Conservation (phyloP, 2,329 filamentous ascomycete genomes). For the Colletotrichum sp. region DNA sequence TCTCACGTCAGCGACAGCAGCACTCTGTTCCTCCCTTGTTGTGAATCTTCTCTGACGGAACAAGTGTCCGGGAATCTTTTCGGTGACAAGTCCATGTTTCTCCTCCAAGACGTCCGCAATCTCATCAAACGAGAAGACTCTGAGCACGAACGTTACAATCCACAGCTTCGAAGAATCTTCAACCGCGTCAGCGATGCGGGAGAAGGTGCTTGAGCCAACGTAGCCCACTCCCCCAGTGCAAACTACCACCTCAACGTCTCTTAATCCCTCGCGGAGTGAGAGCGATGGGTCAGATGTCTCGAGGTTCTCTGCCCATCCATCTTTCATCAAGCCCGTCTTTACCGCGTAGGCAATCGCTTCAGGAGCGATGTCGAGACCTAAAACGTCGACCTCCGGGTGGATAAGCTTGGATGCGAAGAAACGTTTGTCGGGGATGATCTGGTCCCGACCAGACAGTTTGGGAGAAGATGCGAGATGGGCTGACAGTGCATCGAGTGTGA, state of each 20-base stretch:
- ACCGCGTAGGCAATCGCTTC: neutral
- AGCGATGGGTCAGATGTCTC: neutral
- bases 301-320: neutral
- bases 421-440: neutral
- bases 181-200: neutral
- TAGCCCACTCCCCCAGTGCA: constrained; percentile 11
- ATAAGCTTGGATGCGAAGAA: neutral
- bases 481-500: neutral
- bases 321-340: neutral
- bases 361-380: neutral
- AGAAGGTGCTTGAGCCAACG: neutral
- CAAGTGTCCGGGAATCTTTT: neutral
- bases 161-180: neutral
- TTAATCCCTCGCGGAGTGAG: neutral
- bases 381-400: neutral
- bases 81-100: neutral
- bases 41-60: constrained; percentile 1
- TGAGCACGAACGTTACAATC: constrained; percentile 2
- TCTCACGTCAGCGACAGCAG: neutral
- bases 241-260: neutral
- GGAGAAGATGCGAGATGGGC: neutral
- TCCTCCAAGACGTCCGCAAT: neutral
- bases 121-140: constrained; percentile 4
- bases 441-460: neutral
- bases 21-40: neutral